Base-by-base conservation (phyloP, 805 yeast genomes). In the Nakazawaea pomicola region DNA sequence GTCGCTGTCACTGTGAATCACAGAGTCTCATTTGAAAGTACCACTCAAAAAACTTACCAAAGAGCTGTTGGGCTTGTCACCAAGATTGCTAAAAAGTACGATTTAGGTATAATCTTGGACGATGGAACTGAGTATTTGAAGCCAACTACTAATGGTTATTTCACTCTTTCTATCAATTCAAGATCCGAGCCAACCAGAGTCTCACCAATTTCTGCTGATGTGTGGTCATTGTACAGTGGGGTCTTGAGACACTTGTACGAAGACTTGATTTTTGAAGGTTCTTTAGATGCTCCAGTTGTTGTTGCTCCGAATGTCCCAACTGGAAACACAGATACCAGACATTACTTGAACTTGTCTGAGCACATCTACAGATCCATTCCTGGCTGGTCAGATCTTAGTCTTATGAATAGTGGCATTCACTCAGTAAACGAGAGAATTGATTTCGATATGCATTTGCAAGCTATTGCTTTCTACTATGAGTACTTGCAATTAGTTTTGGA, bases 301-400 rank as follows among this genome's bases (percentile, higher is more conserved):
- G 60, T 68, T 14, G 58, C 80, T 0, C 80, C 83, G 14, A 64
- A 67, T 14, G 53, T 76, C 18, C 68, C 72, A 62, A 63, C 80
- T 6, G 83, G 76, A 6, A 78, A 79, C 55, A 79, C 85, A 3
- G 85, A 79, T 55, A 77, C 84, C 10, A 67, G 69, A 47, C 63
- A 72, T 49, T 79, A 79, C 56, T 76, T 81, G 80, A 57, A 65
- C 39, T 62, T 79, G 52, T 67, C 80, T 12, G 62, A 60, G 40
- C 67, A 76, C 54, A 76, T 78, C 42, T 78, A 67, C 62, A 68
- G 85, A 49, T 78, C 69, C 55, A 64, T 69, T 30, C 80, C 84
- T 8, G 71, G 67, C 28, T 56, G 59, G 20, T 36, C 46, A 9
- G 44, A 45, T n/a, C 33, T 45, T 3, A 45, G 44, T 12, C 23